Evolutionary conservation across 371 early-diverging fungal genomes (phyloP), one percentile per base, ranked within the genome.

Genomic region (Coemansia sp.): DNA sequence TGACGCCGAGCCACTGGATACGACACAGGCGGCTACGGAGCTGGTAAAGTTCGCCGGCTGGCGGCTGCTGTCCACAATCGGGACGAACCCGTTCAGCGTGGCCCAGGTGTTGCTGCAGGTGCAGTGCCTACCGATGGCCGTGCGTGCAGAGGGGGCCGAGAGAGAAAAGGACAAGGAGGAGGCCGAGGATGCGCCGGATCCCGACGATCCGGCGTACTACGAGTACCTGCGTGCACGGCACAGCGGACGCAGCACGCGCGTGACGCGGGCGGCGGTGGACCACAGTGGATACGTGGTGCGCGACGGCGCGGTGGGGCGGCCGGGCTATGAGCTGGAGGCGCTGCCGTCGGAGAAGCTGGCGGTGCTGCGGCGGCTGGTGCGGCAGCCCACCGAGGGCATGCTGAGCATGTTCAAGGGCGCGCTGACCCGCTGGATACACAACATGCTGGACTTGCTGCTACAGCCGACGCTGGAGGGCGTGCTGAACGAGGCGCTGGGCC

Each of bases 101-200:
- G 86, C 86, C 0, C 88, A 87, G 30, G 93, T 90, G 30, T 68
- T 94, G 16, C 67, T 91, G 30, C 92, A 91, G 74, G 88, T 91
- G 10, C 93, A 92, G 77, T 88, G 88, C 64, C 57, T 88, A 12
- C 91, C 92, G 77, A 80, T 33, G 75, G 83, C 61, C 60, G 81
- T 0, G 26, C 77, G 59, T 77, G 77, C 33, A 39, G 59, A 54
- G 52, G 57, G n/a, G 67, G 55, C 42, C 61, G 55, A 35, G 42
- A 20, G 20, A 12, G 8, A 8, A 10, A n/a, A 30, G n/a, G 57
- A 40, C 7, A 55, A 51, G 12, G 61, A 39, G 10, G 68, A 51
- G 9, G 66, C 53, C 33, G 70, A 47, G 16, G 59, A 51, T 11
- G 61, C 53, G 42, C 71, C 71, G 14, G 70, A 70, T 41, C 71